Evolutionary conservation across 2,329 filamentous ascomycete genomes (phyloP), one percentile per base, ranked within the genome.

Genomic region (Colletotrichum magnum): DNA sequence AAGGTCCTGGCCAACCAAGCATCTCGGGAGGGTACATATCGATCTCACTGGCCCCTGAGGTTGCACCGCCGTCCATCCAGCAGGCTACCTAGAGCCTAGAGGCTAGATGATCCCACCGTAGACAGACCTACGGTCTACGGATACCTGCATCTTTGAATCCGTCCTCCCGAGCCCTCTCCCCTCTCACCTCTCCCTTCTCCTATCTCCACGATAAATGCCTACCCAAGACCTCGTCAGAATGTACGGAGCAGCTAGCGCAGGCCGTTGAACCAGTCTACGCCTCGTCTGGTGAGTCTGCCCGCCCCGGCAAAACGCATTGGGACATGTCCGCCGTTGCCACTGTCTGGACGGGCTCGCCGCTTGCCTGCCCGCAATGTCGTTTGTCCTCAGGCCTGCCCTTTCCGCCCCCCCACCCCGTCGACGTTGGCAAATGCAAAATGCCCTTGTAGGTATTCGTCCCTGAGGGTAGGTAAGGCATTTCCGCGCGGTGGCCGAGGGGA

Each of bases 181-280:
- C 28, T 12, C 41, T 24, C 24, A 7, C 32, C 28, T 12, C 26
- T 24, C 51, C 32, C 26, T 50, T 15, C 43, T 45, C 41, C 41
- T 43, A 15, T 43, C 41, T 43, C 41, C 6, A 15, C 41, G 41
- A 43, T 43, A 43, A 2, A 15, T 43, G 16, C 32, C 32, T 21
- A 9, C 45, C 45, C 41, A 43, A 43, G 41, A n/a, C 41, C 16
- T 43, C 41, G 41, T 64, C 41, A 41, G 48, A 50, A 59, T 28
- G 54, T 65, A 36, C 21, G 60, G 50, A 51, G 45, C 53, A 32
- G 51, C 53, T 68, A 47, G 61, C 16, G 52, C 54, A 59, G 60
- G 48, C 48, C 53, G 60, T 64, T 53, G 48, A 54, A 58, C 47
- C 47, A 68, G 60, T 68, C 61, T 58, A 65, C 50, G 41, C 65